Evolutionary conservation across 208 protist genomes (phyloP), one percentile per base, ranked within the genome.

Genomic region (Herpetomonas samuelpessoai): DNA sequence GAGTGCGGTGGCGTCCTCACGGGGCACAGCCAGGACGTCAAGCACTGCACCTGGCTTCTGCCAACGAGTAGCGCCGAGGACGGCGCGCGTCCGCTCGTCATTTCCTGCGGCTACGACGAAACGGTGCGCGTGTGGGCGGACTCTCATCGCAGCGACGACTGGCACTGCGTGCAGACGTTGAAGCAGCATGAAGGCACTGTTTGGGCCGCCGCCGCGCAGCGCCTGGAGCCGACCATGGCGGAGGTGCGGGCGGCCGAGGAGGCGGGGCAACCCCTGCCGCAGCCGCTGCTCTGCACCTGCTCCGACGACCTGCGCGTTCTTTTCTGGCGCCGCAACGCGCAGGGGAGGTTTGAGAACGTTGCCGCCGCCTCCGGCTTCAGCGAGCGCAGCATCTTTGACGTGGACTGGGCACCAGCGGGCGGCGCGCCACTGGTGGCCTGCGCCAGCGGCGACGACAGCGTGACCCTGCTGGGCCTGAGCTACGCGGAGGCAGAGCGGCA

Each of bases 1-100:
- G 93, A 97, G 56, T 97, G 91, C 54, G 82, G 72, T 48, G 81
- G 79, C 30, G 82, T 97, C 31, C 82, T 97, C 41, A 74, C 84
- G 9, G 93, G 93, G 12, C 93, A 97, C 72, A 61, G 73, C 16
- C 89, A 96, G 45, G 93, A 97, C 63, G 90, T 97, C 1, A 97
- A 97, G 79, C 64, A 79, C 62, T 90, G 95, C 57, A 46, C 73
- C 21, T 97, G 91, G 82, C 49, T 83, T 35, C 67, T 87, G 26
- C 80, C 79, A 3, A 31, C 44, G 35, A 9, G 12, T 0, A 24
- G 28, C 1, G n/a, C 46, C 25, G 65, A 57, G 39, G 74, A 81
- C 45, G 68, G 47, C 25, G 88, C 41, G 30, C 49, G 64, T 30
- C 67, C 65, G 12, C 16, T 88, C 10, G 68, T 96, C 46, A 45